These are phyloP conservation scores for Porcisia deanei DNA, from an alignment of 208 protist genomes.

Conservation along the genomic window DNA sequence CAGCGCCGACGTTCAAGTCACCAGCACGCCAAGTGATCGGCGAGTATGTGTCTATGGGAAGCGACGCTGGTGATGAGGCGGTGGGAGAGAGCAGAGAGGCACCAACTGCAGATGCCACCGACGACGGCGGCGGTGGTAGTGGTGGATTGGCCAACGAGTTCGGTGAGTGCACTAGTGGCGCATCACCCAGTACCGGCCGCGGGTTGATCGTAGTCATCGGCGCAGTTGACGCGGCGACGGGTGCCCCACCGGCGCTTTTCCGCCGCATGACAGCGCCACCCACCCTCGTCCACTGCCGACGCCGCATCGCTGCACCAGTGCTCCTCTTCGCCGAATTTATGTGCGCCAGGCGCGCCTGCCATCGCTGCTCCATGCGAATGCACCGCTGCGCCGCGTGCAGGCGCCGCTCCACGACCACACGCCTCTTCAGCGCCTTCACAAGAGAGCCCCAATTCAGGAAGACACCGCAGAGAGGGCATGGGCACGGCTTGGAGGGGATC, in stretches of 20 bases:
- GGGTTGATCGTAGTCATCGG: neutral
- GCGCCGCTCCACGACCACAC: conserved; percentile 42
- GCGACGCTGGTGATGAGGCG: neutral
- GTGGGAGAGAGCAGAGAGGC: conserved; percentile 1
- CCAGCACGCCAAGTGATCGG: neutral
- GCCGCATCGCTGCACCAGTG: neutral
- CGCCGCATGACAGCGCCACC: neutral
- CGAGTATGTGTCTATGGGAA: neutral
- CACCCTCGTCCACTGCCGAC: neutral
- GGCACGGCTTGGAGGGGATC: conserved; percentile 30
- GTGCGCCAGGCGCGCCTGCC: conserved; percentile 37
- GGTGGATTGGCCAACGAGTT: neutral
- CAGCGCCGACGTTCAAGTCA: neutral
- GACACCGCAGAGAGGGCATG: conserved; percentile 73
- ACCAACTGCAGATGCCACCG: neutral
- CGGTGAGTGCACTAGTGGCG: neutral
- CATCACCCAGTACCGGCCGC: neutral
- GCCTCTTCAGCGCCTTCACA: conserved; percentile 65
- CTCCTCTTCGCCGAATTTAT: conserved; percentile 17
- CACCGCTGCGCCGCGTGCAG: conserved; percentile 47
- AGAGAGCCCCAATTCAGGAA: conserved; percentile 65
- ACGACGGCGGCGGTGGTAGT: neutral
- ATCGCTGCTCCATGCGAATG: conserved; percentile 40
- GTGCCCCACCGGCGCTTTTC: neutral
- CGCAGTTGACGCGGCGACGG: neutral